Base-by-base conservation (phyloP, 805 yeast species). In the Yarrowia divulgata region DNA sequence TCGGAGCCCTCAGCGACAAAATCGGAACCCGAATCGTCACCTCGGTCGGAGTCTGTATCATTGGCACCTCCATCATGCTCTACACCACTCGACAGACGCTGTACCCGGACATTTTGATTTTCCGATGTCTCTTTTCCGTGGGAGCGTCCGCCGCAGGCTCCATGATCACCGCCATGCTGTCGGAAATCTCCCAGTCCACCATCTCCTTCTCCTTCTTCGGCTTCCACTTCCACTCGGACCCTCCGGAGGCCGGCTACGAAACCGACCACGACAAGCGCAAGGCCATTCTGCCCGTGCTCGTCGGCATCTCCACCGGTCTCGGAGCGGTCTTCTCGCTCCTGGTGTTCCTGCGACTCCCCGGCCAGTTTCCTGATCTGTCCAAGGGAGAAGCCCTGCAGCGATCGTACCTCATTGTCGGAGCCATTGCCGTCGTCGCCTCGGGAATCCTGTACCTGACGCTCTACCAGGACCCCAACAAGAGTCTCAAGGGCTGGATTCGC, bases 321-420 rank as follows among this genome's bases (percentile, higher is more conserved):
- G 93, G 93, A 62, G 93, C 92, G 1, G 82, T 89, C 1, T 84
- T 87, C 70, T 82, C 91, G 0, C 91, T 88, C 0, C 74, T 84
- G 0, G 76, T 82, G 49, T 82, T 86, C 50, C 76, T 89, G 23
- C 84, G 91, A 14, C 76, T 89, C 23, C 91, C 92, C 0, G 82
- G 85, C 0, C 79, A 77, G 70, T 79, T 86, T 69, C 84, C 83
- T 13, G 71, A 73, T 12, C 79, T 77, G 62, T 73, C 77, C 42
- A 69, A 73, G 14, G 83, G 84, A 8, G 76, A 73, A 7, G 84
- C 87, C 0, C 75, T 88, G 68, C 80, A 81, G 71, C 72, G 75
- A 16, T 77, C 91, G 0, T 89, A 87, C 73, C 69, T 79, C 40
- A 74, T 85, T 3, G 83, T 88, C 34, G 88, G 86, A 3, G 69